Evolutionary conservation across 169 alveolate species (phyloP).

Genomic region (Plasmodium berghei): DNA sequence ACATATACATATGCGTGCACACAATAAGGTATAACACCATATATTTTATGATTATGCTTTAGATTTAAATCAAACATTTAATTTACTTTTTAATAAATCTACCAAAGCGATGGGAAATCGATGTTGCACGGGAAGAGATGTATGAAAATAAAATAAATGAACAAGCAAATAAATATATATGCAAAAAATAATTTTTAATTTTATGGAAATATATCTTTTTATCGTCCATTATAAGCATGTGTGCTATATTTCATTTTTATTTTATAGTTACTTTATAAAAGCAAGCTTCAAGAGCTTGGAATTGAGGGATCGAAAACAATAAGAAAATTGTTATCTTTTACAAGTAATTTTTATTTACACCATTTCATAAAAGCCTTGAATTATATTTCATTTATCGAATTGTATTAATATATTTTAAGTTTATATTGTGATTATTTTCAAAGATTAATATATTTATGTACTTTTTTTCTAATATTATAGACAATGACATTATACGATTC

Average conservation of each 20-base stretch:
- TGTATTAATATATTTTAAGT: not conserved
- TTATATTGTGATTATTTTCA: not conserved
- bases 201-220: too few species aligned
- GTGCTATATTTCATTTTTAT: not conserved
- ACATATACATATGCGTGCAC: conserved; percentile 14
- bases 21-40: conserved; percentile 40
- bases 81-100: conserved; percentile 28
- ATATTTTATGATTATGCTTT: conserved; percentile 51
- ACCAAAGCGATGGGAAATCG: conserved; percentile 81
- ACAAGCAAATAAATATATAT: conserved; percentile 2
- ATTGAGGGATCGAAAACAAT: conserved; percentile 71
- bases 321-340: conserved; percentile 71
- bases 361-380: not conserved
- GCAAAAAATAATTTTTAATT: not conserved
- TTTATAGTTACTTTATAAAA: conserved; percentile 54
- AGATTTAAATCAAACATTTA: conserved; percentile 54
- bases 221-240: too few species aligned
- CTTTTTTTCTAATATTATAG: conserved; percentile 29
- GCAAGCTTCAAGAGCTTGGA: conserved; percentile 65
- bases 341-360: conserved; percentile 49
- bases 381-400: not conserved
- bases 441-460: too few species aligned
- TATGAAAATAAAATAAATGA: conserved; percentile 22
- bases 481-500: conserved; percentile 87
- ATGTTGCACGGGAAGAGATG: conserved; percentile 87